A percentile compares a stretch with the other conserved stretches of the same genome.
Evolutionary conservation across 495 filamentous ascomycete genomes (phyloP).

Genomic region (Haplographium delicatum): DNA sequence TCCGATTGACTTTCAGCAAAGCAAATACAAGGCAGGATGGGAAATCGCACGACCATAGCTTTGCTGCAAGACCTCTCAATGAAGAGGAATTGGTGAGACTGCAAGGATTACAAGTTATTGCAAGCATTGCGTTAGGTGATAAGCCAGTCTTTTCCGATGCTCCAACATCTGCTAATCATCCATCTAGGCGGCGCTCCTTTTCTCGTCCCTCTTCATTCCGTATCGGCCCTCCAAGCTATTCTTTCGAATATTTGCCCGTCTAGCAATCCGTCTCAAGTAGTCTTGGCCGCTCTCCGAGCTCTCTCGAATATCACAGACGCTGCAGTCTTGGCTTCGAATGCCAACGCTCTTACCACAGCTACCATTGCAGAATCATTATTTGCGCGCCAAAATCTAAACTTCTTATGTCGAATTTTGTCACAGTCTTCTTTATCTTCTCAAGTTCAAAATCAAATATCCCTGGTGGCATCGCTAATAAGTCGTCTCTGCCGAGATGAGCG

Average conservation of each 20-base stretch:
- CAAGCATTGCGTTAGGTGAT: slow-evolving; percentile 80
- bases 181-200: slow-evolving; percentile 73
- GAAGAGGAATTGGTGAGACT: slow-evolving; percentile 62
- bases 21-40: slow-evolving; percentile 25
- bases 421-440: slow-evolving; percentile 44
- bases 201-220: slow-evolving; percentile 65
- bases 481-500: slow-evolving; percentile 57
- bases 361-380: slow-evolving; percentile 63
- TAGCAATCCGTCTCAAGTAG: slow-evolving; percentile 58
- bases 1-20: slow-evolving; percentile 45
- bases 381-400: slow-evolving; percentile 47
- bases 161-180: slow-evolving; percentile 20
- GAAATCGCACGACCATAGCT: slow-evolving; percentile 31
- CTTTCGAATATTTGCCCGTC: slow-evolving; percentile 60
- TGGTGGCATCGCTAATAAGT: slow-evolving; percentile 61
- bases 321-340: slow-evolving; percentile 38
- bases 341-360: slow-evolving; percentile 26
- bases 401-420: slow-evolving; percentile 58
- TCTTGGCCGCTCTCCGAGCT: slow-evolving; percentile 67
- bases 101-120: slow-evolving; percentile 74
- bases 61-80: slow-evolving; percentile 26
- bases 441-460: slow-evolving; percentile 61
- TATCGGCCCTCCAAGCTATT: slow-evolving; percentile 57
- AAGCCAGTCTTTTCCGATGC: neutral
- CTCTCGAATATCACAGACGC: slow-evolving; percentile 69